phyloP scores from a whole-genome alignment of 345 rosid genomes.

The Mangifera indica region DNA sequence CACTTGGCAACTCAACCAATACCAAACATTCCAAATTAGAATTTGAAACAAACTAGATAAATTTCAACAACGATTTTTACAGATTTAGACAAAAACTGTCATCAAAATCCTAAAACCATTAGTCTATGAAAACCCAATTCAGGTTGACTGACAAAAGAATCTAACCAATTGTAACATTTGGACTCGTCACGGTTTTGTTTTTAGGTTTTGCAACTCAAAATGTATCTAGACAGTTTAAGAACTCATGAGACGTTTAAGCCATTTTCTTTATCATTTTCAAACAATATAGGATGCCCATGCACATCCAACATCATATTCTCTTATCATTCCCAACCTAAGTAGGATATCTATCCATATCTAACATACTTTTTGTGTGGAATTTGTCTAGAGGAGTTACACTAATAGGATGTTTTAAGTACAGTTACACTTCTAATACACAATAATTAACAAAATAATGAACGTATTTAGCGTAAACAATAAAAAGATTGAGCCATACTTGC shows the following conservation, averaged over 20 bases:
- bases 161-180: neutral
- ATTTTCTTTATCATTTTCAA: too few relatives aligned
- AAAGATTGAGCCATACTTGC: slow-evolving; percentile 53
- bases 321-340: too few relatives aligned
- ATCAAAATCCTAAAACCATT: neutral
- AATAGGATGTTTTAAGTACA: neutral
- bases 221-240: too few relatives aligned
- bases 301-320: too few relatives aligned
- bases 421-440: neutral
- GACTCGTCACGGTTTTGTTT: too few relatives aligned
- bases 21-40: neutral
- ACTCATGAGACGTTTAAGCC: too few relatives aligned
- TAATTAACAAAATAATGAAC: neutral
- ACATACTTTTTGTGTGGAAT: too few relatives aligned
- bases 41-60: neutral
- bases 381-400: too few relatives aligned
- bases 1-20: neutral
- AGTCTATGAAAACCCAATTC: neutral
- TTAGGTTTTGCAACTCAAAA: too few relatives aligned
- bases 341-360: too few relatives aligned
- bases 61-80: neutral
- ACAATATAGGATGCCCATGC: too few relatives aligned
- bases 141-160: neutral
- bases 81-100: neutral
- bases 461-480: neutral